Conservation (phyloP, 1,284 basidiomycete genomes). For the Puccinia triticina region DNA sequence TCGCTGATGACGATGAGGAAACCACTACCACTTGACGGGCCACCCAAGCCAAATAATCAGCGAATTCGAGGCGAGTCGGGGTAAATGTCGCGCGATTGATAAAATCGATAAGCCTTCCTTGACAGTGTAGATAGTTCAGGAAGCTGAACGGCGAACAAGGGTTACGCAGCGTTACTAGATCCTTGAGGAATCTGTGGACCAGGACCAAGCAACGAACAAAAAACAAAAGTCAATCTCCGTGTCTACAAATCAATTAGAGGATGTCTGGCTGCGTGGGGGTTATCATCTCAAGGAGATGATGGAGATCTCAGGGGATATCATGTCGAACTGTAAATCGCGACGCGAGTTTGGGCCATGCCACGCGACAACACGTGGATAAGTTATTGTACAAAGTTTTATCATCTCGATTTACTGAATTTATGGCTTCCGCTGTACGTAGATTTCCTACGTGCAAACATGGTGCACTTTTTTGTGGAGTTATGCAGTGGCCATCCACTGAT, state of each 20-base stretch:
- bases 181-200: conserved; percentile 66
- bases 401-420: background rate
- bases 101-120: conserved; percentile 64
- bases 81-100: conserved; percentile 62
- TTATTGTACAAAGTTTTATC: too few relatives aligned
- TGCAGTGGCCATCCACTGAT: too few relatives aligned
- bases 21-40: conserved; percentile 58
- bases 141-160: conserved; percentile 68
- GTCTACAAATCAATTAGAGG: background rate
- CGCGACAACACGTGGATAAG: background rate
- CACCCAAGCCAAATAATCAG: conserved; percentile 68
- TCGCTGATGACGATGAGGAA: conserved; percentile 55
- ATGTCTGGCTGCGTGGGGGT: too few relatives aligned
- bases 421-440: too few relatives aligned
- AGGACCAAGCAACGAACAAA: background rate
- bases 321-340: background rate
- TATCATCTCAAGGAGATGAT: background rate
- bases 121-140: conserved; percentile 66
- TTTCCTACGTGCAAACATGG: background rate
- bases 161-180: conserved; percentile 67
- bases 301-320: background rate
- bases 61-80: conserved; percentile 64
- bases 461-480: background rate
- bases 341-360: background rate
- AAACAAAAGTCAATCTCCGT: background rate